Conservation (phyloP, 805 yeast genomes). For the Metschnikowia continentalis region DNA sequence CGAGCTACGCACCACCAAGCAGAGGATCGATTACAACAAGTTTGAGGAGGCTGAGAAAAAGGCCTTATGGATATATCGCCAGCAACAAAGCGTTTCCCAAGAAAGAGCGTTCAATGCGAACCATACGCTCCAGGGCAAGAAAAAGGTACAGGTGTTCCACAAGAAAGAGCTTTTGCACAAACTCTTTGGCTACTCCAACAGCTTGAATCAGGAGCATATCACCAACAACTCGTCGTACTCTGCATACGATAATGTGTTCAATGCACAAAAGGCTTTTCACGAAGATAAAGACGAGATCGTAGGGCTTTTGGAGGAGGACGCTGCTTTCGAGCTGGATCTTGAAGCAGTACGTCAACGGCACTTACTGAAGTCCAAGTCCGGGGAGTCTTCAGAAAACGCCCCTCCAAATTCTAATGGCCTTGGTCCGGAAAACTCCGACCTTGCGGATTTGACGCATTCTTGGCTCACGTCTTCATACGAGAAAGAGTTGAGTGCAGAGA, state of each 20-base stretch:
- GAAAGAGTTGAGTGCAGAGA: constrained; percentile 5
- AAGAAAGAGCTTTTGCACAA: constrained; percentile 37
- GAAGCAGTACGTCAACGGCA: constrained; percentile 9
- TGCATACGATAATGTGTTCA: constrained; percentile 33
- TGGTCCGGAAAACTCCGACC: constrained; percentile 6
- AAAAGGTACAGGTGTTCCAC: constrained; percentile 39
- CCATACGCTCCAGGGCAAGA: constrained; percentile 29
- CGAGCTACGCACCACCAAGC: constrained; percentile 8
- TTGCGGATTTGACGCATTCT: constrained; percentile 9
- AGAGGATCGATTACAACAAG: constrained; percentile 4
- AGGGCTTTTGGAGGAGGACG: constrained; percentile 31
- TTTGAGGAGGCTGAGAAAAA: constrained; percentile 22
- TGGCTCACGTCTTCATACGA: constrained; percentile 16
- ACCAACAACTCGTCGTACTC: constrained; percentile 40
- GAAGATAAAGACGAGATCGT: constrained; percentile 41
- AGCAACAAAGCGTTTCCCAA: constrained; percentile 28
- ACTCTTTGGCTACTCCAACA: constrained; percentile 37
- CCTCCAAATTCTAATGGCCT: background rate
- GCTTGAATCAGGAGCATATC: constrained; percentile 35
- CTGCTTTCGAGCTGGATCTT: constrained; percentile 21
- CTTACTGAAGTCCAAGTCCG: background rate
- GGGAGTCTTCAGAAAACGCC: background rate
- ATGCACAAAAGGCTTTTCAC: constrained; percentile 35
- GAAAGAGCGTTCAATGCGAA: constrained; percentile 32
- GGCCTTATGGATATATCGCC: constrained; percentile 26